Base-by-base conservation (phyloP, 2,329 filamentous ascomycete species). In the Aaosphaeria arxii region DNA sequence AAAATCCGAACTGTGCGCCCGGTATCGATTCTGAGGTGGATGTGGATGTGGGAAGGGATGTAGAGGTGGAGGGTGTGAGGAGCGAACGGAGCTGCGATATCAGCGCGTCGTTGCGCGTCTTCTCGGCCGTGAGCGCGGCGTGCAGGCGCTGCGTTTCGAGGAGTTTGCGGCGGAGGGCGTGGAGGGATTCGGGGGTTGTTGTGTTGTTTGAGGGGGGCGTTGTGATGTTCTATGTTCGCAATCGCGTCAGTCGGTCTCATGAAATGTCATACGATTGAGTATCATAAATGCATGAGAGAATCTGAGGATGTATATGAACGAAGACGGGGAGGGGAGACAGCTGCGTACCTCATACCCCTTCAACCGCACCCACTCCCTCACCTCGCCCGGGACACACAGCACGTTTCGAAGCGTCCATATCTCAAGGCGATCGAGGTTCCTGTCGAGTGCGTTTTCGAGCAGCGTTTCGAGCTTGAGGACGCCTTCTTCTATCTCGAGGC, bases 381-480 rank as follows among this genome's bases (percentile, higher is more conserved):
- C 74, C 31, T 92, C 88, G 30, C 85, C 65, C 30, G 72, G 72
- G 33, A 78, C 64, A 40, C 72, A 73, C 44, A 78, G 59, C 7
- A 82, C 43, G 82, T 96, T 96, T 56, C 90, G 80, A 76, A 99
- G 78, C 44, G 90, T 86, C 74, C 92, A 96, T 48, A 99, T 88
- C 75, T 78, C 76, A 48, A 78, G 63, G 44, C 74, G 74, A 61
- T 78, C 76, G 52, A 78, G 77, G 49, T 78, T 77, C 59, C 71
- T 72, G 54, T 78, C 76, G 5, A 78, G 70, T 0, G 74, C 75
- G 51, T 73, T 70, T 52, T 77, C 74, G 47, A 78, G 72, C 30
- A 78, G 62, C 48, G 72, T 76, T 62, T 78, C 76, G 5, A 78
- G 66, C 63, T 77, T 72, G 31, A 77, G 64, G 29, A 76, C 71